Base-by-base conservation (phyloP, 805 yeast genomes). In the Peterozyma toletana region DNA sequence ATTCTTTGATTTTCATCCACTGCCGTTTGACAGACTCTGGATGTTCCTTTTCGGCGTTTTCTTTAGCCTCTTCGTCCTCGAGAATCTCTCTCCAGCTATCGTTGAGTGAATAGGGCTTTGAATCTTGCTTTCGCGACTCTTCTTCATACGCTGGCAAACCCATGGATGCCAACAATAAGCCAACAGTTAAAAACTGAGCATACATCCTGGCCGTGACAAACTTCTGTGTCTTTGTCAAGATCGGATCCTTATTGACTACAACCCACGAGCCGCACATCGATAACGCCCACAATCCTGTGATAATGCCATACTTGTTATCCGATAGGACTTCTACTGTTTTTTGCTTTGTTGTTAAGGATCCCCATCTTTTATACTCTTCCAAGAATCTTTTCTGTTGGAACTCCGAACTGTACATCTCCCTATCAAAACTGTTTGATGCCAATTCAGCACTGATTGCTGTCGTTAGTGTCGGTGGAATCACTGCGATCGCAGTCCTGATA, bases 141-240 rank as follows among this genome's bases (percentile, higher is more conserved):
- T 75, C 79, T 53, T 83, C 88, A 50, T 78, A 81, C 63, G 79
- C 73, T 37, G 81, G 70, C 50, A 82, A 64, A 42, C 80, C 79
- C 55, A 87, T 73, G 0, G 93, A 78, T 16, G 80, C 88, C 44
- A 86, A 62, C 51, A 86, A 65, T 48, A 86, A 65, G 11, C 75
- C 74, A 43, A 87, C 89, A 1, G 95, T 84, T 43, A 85, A 63
- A 50, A 83, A 86, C 63, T 87, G 95, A 9, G 95, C 95, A 58
- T 86, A 86, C 85, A 86, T 86, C 75, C 95, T 80, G 33, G 95
- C 95, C 59, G 83, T 90, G 30, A 84, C 93, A 40, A 85, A 77
- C 61, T 85, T 87, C 66, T 87, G 95, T 5, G 93, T 66, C 50
- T 71, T 74, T 43, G 86, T 75, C 83, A 87, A 75, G 59, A 80